Base-by-base conservation (phyloP, 148 eudicot species). In the Diospyros lotus region DNA sequence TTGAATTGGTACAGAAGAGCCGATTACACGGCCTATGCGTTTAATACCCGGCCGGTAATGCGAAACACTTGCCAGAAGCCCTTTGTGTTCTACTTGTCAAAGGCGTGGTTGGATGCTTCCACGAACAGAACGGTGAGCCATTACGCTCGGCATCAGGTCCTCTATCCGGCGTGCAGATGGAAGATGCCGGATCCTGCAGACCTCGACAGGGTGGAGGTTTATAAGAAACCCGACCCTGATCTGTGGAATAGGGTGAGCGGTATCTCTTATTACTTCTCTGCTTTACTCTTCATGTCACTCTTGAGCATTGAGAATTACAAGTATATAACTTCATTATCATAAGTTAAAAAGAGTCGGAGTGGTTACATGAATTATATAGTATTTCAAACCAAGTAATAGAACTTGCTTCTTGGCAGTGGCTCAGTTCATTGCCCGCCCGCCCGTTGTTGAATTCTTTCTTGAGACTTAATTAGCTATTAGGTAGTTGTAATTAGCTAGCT, bases 21-120 rank as follows among this genome's bases (percentile, higher is more conserved):
- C 0, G 90, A 87, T 68, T 85, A 85, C 82, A 85, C 80, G 3
- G 90, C 88, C 74, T 87, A 87, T 63, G 83, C 90, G 5, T 70
- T 87, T 80, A 87, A 87, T 80, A 87, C 90, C 0, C 83, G 90
- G 9, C 90, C 90, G 0, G 80, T 81, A 46, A 86, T 85, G 1
- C 74, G 90, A 18, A 85, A 85, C 51, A 88, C 88, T 2, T 87
- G 90, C 64, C 90, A 87, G 72, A 87, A 87, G 69, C 90, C 90
- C 44, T 87, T 68, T 72, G 84, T 83, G 66, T 87, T 80, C 73
- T 87, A 87, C 83, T 6, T 87, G 77, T 79, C 86, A 6, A 73
- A 76, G 28, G 77, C 80, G 9, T 69, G 53, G 64, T 64, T 83
- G 28, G 83, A 79, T 67, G 73, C 76, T 56, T 68, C 65, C 71